These are phyloP conservation scores for Biscogniauxia sp. DNA, from an alignment of 2,329 filamentous ascomycete species.

Conservation along the genomic window DNA sequence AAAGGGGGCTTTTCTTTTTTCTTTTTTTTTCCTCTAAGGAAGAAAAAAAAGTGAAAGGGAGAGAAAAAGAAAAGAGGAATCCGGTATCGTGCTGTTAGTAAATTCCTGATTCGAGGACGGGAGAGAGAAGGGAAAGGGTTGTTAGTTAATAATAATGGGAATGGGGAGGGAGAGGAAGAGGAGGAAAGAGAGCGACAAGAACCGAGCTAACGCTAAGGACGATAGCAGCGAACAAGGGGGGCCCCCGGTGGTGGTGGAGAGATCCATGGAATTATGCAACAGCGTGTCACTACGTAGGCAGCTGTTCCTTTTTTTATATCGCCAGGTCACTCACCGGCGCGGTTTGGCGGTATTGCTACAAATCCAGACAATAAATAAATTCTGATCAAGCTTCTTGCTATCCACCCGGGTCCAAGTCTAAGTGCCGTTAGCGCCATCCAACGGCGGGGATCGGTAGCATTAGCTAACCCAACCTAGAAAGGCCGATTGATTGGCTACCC, in stretches of 20 bases:
- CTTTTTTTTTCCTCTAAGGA: neutral
- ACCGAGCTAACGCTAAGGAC: neutral
- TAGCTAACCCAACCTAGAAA: neutral
- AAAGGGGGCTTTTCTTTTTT: neutral
- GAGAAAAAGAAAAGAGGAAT: neutral
- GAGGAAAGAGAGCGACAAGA: neutral
- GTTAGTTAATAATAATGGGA: too few species aligned
- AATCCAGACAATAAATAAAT: neutral
- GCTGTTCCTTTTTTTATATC: neutral
- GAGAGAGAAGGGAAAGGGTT: neutral
- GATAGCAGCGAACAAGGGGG: neutral
- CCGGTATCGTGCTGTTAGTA: too few species aligned
- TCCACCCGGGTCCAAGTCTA: neutral
- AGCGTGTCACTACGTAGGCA: neutral
- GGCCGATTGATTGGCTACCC: neutral
- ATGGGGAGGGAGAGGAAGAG: too few species aligned
- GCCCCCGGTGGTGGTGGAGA: too few species aligned
- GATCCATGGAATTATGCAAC: neutral
- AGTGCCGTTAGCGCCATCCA: neutral
- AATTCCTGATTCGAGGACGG: neutral
- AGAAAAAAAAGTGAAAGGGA: neutral
- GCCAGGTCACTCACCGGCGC: neutral
- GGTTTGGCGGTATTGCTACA: neutral
- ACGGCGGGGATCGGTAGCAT: neutral
- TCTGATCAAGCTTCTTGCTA: neutral